Evolutionary conservation across 164 flowering plant species (phyloP).

Genomic region (Aristolochia californica): DNA sequence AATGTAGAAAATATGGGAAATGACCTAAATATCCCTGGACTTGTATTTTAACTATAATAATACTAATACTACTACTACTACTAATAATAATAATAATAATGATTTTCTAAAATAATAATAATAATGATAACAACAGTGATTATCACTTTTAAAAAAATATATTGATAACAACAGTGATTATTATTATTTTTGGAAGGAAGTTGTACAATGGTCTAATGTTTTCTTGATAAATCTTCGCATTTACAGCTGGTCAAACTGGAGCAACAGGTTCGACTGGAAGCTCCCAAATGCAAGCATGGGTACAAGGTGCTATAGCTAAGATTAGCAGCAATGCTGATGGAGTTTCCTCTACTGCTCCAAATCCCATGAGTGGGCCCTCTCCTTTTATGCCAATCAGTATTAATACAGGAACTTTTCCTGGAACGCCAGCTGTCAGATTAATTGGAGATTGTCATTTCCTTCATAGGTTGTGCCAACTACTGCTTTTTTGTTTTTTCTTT

Average conservation of each 20-base stretch:
- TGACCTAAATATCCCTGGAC: no score
- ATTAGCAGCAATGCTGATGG: conserved; percentile 89
- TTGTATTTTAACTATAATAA: no score
- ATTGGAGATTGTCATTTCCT: conserved; percentile 99
- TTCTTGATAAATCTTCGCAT: neutral
- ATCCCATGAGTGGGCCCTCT: conserved; percentile 76
- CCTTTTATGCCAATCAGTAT: conserved; percentile 91
- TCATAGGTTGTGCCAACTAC: conserved; percentile 86
- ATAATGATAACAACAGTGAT: no score
- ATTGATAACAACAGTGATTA: no score
- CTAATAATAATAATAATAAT: no score
- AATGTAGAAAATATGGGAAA: no score
- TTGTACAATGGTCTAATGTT: neutral
- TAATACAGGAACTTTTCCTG: conserved; percentile 99
- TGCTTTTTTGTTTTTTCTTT: conserved; percentile 91
- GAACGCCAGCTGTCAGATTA: conserved; percentile 98
- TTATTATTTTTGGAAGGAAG: neutral
- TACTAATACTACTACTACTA: no score
- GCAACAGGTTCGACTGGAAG: conserved; percentile 75
- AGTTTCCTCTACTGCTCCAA: conserved; percentile 59
- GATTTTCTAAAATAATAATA: no score
- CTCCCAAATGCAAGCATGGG: conserved; percentile 98
- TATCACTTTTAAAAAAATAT: no score
- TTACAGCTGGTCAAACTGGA: conserved; percentile 73
- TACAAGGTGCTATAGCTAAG: conserved; percentile 99